phyloP scores from a whole-genome alignment of 345 rosid genomes.

The Odontarrhena argentea region DNA sequence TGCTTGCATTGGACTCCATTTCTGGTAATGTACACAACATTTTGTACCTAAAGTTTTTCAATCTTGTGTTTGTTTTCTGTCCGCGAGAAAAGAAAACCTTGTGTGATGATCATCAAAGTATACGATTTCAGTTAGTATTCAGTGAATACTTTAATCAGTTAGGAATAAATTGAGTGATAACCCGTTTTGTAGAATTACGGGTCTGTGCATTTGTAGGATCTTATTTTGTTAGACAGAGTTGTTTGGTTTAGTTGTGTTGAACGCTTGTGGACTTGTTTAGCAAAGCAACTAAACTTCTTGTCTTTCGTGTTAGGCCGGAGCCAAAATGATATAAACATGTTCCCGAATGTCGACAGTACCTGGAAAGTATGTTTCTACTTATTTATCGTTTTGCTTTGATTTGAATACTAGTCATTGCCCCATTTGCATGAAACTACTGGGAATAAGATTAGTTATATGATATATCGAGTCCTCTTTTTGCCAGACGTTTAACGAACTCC shows the following conservation, averaged over 20 bases:
- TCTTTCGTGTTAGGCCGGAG: slow-evolving; percentile 53
- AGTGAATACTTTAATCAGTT: slow-evolving; percentile 9
- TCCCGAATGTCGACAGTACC: slow-evolving; percentile 82
- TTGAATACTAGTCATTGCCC: slow-evolving; percentile 11
- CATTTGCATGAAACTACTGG: not conserved
- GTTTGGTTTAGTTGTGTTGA: not conserved
- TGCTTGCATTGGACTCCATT: slow-evolving; percentile 80
- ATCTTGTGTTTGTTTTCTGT: slow-evolving; percentile 1
- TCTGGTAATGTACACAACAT: slow-evolving; percentile 57
- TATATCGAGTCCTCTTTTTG: not conserved
- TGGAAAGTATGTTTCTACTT: slow-evolving; percentile 70
- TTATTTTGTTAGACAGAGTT: not conserved
- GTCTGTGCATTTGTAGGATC: no score
- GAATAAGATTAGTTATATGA: slow-evolving; percentile 7
- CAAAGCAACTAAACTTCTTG: slow-evolving; percentile 31
- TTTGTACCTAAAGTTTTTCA: not conserved
- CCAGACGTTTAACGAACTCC: slow-evolving; percentile 82
- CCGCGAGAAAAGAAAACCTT: not conserved
- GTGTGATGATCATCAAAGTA: slow-evolving; percentile 13
- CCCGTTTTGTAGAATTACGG: not conserved
- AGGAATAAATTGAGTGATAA: not conserved
- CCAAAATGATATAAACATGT: slow-evolving; percentile 63
- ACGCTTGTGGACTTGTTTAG: not conserved
- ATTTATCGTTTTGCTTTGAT: not conserved
- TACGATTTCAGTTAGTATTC: slow-evolving; percentile 4